Evolutionary conservation across 2,329 filamentous ascomycete genomes (phyloP), one percentile per base, ranked within the genome.

Genomic region (Metarhizium humberi): DNA sequence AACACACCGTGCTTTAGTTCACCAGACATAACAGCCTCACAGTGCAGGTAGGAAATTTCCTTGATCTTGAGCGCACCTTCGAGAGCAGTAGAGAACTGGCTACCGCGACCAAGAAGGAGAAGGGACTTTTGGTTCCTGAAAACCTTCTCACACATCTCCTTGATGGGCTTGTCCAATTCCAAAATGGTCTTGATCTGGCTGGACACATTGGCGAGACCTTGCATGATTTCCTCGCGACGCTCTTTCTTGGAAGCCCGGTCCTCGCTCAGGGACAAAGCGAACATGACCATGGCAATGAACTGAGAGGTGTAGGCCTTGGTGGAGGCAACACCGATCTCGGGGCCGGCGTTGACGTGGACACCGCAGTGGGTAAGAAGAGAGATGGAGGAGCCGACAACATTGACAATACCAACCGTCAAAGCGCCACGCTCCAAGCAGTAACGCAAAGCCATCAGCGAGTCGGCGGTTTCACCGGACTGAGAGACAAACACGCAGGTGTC

Each of bases 211-310:
- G 82, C 80, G 34, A 99, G 85, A 66, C 94, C 92, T 64, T 95
- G 87, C 81, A 99, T 96, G 68, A 99, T 97, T 75, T 96, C 92
- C 74, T 94, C 85, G 36, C 94, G 88, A 68, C 92, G 85, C 77
- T 88, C 84, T 67, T 87, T 83, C 84, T 99, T 99, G 63, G 91
- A 96, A 46, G 92, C 90, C 64, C 94, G 90, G 74, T 99, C 94
- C 77, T 99, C 94, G 67, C 90, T 94, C 56, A 99, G 83, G 34
- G 92, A 96, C 60, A 99, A 80, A 6, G 94, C 94, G 67, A 99
- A 97, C 94, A 99, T 99, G 76, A 97, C 88, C 91, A 99, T 96
- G 71, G 94, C 95, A 68, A 99, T 90, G 73, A 97, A 99, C 73
- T 99, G 94, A 50, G 94, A 97, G 14, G 94, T 99, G 78, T 99